These are phyloP conservation scores for Aspergillus terreus DNA, from an alignment of 2,329 filamentous ascomycete species.

Conservation along the genomic window DNA sequence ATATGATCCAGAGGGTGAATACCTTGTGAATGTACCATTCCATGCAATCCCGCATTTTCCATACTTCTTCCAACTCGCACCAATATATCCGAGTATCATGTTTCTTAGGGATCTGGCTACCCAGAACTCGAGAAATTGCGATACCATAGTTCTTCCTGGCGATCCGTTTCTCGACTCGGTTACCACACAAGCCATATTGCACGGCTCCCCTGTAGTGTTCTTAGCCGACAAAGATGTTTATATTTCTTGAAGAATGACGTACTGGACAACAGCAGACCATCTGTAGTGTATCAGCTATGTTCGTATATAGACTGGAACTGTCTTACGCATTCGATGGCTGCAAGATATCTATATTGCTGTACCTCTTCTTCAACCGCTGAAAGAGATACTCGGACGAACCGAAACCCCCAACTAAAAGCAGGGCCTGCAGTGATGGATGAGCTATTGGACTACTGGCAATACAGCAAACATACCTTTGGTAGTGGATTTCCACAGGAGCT, in stretches of 20 bases:
- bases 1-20: too few species aligned
- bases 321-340: constrained; percentile 28
- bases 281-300: constrained; percentile 7
- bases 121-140: accelerated
- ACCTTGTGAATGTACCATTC: constrained; percentile 22
- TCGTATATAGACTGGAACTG: not conserved
- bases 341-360: constrained; percentile 26
- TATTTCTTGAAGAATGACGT: not conserved
- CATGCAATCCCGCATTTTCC: constrained; percentile 2
- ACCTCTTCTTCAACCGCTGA: constrained; percentile 18
- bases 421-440: constrained; percentile 15
- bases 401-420: constrained; percentile 40
- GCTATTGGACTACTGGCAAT: not conserved
- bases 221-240: too few species aligned
- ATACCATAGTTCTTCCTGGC: constrained; percentile 20
- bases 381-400: constrained; percentile 36
- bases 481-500: not conserved
- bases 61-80: constrained; percentile 8
- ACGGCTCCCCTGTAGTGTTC: constrained; percentile 16
- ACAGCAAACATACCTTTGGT: too few species aligned
- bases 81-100: not conserved
- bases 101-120: not conserved
- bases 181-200: constrained; percentile 16
- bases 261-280: constrained; percentile 24
- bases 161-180: constrained; percentile 17